A percentile compares a stretch with the other conserved stretches of the same genome.
Evolutionary conservation across 192 early-diverging fungal species (phyloP).

Genomic region (Phycomyces nitens): DNA sequence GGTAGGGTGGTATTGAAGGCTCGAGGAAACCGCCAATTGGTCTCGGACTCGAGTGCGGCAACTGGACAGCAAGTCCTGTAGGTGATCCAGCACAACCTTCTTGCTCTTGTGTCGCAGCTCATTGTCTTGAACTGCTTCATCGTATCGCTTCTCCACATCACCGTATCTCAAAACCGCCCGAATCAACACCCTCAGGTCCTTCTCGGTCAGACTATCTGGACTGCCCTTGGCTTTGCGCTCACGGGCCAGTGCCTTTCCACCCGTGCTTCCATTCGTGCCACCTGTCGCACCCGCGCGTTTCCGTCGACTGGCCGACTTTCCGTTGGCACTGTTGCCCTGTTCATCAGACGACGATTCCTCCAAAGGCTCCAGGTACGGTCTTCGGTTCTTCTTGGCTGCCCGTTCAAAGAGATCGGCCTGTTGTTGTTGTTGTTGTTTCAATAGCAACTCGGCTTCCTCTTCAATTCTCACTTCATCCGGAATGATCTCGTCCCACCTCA

Average conservation of each 20-base stretch:
- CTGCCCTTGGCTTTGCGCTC: slow-evolving; percentile 1
- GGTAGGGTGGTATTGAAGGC: slow-evolving; percentile 28
- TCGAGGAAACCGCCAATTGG: slow-evolving; percentile 11
- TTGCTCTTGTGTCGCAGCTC: slow-evolving; percentile 69
- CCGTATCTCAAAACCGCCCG: slow-evolving; percentile 83
- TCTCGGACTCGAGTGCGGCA: slow-evolving; percentile 57
- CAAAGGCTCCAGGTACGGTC: slow-evolving; percentile 21
- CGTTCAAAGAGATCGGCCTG: slow-evolving; percentile 45
- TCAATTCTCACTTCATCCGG: slow-evolving; percentile 67
- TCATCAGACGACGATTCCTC: slow-evolving; percentile 16
- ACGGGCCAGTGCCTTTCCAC: too few species aligned
- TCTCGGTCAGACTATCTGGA: slow-evolving; percentile 55
- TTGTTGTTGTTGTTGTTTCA: slow-evolving; percentile 40
- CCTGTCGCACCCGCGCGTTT: slow-evolving; percentile 10
- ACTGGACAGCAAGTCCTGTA: slow-evolving; percentile 38
- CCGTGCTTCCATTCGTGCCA: slow-evolving; percentile 26
- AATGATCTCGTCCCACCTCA: slow-evolving; percentile 96
- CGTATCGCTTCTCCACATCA: slow-evolving; percentile 70
- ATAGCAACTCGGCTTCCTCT: slow-evolving; percentile 58
- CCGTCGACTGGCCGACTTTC: neutral
- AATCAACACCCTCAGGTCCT: slow-evolving; percentile 80
- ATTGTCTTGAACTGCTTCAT: slow-evolving; percentile 77
- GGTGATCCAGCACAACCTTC: slow-evolving; percentile 35
- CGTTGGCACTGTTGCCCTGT: neutral
- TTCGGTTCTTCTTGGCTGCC: slow-evolving; percentile 29